Percentiles rank a stretch among this genome's conserved stretches.
Evolutionary conservation across 148 eudicot genomes (phyloP).

Genomic region (Talinum fruticosum): DNA sequence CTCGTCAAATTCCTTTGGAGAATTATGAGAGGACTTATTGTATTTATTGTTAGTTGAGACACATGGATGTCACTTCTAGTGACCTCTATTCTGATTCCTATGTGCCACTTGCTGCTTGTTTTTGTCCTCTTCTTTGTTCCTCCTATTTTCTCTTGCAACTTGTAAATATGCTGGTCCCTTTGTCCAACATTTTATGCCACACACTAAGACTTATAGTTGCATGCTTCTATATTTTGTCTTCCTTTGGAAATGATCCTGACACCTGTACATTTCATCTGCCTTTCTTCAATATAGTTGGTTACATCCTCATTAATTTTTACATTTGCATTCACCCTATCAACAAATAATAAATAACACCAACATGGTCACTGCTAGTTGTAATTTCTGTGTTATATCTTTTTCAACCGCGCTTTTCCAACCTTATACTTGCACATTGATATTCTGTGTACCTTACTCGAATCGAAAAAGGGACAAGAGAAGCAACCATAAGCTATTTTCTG

Average conservation of each 20-base stretch:
- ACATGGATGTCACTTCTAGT: not conserved
- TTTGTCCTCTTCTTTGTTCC: not conserved
- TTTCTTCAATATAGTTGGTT: not conserved
- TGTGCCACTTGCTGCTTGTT: not conserved
- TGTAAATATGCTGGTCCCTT: not conserved
- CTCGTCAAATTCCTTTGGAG: not conserved
- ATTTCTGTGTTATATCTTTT: not conserved
- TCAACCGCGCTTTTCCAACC: not conserved
- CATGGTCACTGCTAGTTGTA: not conserved
- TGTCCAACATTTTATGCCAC: not conserved
- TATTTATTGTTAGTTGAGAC: not conserved
- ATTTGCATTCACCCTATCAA: not conserved
- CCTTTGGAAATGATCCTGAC: not conserved
- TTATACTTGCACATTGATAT: not conserved
- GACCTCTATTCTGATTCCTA: not conserved
- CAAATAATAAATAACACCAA: not conserved
- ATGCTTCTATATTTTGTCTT: not conserved
- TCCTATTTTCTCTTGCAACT: not conserved
- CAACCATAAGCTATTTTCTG: not conserved
- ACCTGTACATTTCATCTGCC: not conserved
- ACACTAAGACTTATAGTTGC: not conserved
- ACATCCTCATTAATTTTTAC: not conserved
- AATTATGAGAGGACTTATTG: not conserved
- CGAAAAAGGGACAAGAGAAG: not conserved
- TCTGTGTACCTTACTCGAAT: not conserved